These are phyloP conservation scores for Albatrellus ellisii DNA, from an alignment of 768 basidiomycete genomes.

Conservation along the genomic window DNA sequence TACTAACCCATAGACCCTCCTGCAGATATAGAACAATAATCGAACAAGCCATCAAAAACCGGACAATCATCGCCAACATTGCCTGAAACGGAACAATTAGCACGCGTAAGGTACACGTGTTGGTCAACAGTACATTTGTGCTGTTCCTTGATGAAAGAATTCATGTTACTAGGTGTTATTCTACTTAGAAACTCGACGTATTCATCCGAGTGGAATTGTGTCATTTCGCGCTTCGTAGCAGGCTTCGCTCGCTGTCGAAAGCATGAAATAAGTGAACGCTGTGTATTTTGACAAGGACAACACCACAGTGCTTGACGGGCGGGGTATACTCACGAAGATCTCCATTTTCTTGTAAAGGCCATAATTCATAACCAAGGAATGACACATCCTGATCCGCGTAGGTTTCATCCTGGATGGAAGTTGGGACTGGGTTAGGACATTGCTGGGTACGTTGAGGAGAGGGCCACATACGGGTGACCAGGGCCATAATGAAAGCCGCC, in stretches of 20 bases:
- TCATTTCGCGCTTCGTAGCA: constrained; percentile 99
- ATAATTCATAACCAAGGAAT: constrained; percentile 99
- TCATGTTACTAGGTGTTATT: constrained; percentile 93
- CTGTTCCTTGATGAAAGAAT: constrained; percentile 85
- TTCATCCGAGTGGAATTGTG: constrained; percentile 98
- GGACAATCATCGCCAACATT: constrained; percentile 99
- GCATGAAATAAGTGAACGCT: constrained; percentile 2
- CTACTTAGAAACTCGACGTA: constrained; percentile 94
- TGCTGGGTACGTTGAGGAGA: constrained; percentile 5
- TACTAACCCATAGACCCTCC: constrained; percentile 94
- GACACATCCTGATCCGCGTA: constrained; percentile 97
- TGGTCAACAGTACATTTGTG: constrained; percentile 66
- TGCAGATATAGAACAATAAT: constrained; percentile 99
- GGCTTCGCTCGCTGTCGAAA: constrained; percentile 83
- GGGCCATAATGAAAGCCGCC: constrained; percentile 99
- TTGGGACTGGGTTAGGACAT: constrained; percentile 14
- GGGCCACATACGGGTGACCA: constrained; percentile 65
- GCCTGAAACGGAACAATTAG: constrained; percentile 32
- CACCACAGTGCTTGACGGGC: background rate
- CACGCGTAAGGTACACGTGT: background rate
- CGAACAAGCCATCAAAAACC: constrained; percentile 96
- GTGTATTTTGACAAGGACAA: background rate
- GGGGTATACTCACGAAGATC: constrained; percentile 69
- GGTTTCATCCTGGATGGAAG: constrained; percentile 71
- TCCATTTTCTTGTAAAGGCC: constrained; percentile 99